Base-by-base conservation (phyloP, 306 rosid genomes). In the Pterocarpus macrocarpus region DNA sequence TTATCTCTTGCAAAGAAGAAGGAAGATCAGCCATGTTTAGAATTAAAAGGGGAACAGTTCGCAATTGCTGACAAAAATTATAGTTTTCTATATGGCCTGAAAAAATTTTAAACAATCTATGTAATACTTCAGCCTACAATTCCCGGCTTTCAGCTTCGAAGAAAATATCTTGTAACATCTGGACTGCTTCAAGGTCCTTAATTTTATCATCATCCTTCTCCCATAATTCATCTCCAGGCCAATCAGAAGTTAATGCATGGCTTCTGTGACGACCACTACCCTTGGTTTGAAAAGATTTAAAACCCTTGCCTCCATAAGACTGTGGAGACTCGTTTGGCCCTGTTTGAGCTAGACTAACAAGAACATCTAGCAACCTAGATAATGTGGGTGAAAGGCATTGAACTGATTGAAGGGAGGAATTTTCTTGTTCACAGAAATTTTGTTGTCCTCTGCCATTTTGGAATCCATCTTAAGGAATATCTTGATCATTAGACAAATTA, bases 161-260 rank as follows among this genome's bases (percentile, higher is more conserved):
- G 86, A 96, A 91, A 88, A 96, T 91, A 83, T 96, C 95, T 86
- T 94, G 99, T 90, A 96, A 86, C 97, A 91, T 94, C 90, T 94
- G 99, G 63, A 96, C 94, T 80, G 99, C 98, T 88, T 96, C 99
- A 64, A 96, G 97, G 83, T 96, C 99, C 87, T 94, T 96, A 69
- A 96, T 97, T 92, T 92, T 92, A 81, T 83, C 86, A 81, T 84
- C 94, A 75, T 86, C 97, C 88, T 87, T 94, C 85, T 92, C 99
- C 99, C 99, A 93, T 70, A 78, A 71, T 83, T 95, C 98, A 71
- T 93, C 98, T 84, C 85, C 85, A 73, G 88, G 83, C 85, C 87
- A 84, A 49, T 94, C 98, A 58, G 90, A 85, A 78, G 99, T 91
- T 59, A 85, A 85, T 81, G 92, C 90, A 34, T 62, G 85, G 81